phyloP scores from a whole-genome alignment of 768 basidiomycete species.

The Pisolithus orientalis region DNA sequence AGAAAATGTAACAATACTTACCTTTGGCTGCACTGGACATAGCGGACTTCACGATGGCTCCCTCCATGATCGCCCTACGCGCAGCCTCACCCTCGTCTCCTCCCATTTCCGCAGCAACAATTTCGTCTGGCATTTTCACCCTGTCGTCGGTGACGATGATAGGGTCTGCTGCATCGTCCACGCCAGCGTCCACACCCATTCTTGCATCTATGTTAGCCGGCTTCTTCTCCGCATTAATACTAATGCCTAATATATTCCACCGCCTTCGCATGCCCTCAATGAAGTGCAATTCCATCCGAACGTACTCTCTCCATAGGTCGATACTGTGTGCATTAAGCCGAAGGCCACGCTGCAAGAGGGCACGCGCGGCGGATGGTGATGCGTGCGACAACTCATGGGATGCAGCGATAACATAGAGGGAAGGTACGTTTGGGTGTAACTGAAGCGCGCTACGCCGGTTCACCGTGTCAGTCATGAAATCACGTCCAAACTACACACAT shows the following conservation, averaged over 20 bases:
- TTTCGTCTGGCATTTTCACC: constrained; percentile 19
- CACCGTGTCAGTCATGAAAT: background rate
- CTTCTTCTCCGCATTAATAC: constrained; percentile 9
- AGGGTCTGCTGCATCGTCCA: constrained; percentile 7
- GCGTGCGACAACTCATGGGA: constrained; percentile 72
- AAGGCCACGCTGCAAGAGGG: constrained; percentile 79
- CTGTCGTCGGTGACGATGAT: constrained; percentile 16
- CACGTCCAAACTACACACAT: constrained; percentile 14
- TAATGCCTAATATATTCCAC: constrained; percentile 76
- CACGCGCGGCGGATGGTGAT: constrained; percentile 74
- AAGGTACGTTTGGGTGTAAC: constrained; percentile 72
- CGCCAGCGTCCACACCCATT: constrained; percentile 20
- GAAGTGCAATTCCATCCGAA: constrained; percentile 85
- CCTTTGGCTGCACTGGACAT: constrained; percentile 71
- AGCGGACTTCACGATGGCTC: constrained; percentile 76
- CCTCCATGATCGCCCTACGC: constrained; percentile 63
- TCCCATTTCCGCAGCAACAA: constrained; percentile 29
- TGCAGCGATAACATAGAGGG: constrained; percentile 80
- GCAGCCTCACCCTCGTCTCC: constrained; percentile 49
- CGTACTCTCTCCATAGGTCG: constrained; percentile 85
- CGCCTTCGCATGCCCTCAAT: constrained; percentile 72
- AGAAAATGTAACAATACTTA: constrained; percentile 25
- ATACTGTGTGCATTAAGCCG: constrained; percentile 66
- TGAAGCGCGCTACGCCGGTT: constrained; percentile 65
- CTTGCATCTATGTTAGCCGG: constrained; percentile 12